A percentile compares a stretch with the other conserved stretches of the same genome.
These are phyloP conservation scores for Mallotus repandus DNA, from an alignment of 441 rosid genomes.

Conservation along the genomic window DNA sequence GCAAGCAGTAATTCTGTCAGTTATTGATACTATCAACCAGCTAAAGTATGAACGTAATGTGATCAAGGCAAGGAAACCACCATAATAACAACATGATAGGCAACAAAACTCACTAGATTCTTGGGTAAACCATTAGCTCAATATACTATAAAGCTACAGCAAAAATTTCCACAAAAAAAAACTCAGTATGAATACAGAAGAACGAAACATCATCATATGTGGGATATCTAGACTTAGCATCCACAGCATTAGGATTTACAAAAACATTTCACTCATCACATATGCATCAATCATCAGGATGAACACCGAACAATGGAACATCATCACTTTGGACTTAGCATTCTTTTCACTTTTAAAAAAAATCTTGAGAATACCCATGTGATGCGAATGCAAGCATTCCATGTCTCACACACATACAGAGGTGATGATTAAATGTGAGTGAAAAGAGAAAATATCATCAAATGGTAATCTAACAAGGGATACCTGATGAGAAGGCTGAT, in stretches of 20 bases:
- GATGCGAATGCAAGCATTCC: no score
- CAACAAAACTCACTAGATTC: background rate
- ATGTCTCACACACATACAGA: background rate
- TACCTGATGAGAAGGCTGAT: constrained; percentile 73
- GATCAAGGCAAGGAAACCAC: background rate
- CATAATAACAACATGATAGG: background rate
- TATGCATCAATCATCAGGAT: background rate
- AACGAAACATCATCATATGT: background rate
- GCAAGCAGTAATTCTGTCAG: background rate
- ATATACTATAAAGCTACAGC: background rate
- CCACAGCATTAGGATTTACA: background rate
- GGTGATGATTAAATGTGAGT: background rate
- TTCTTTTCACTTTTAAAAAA: background rate
- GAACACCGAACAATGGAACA: background rate
- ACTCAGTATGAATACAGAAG: no score
- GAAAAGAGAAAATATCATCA: background rate
- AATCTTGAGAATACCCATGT: background rate
- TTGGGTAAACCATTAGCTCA: background rate
- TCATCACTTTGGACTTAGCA: no score
- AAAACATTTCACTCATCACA: background rate
- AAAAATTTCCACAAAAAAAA: no score
- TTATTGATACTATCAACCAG: background rate
- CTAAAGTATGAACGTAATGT: background rate
- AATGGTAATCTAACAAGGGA: constrained; percentile 14
- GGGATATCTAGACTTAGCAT: background rate